phyloP scores from a whole-genome alignment of 495 filamentous ascomycete species.

The Glarea lozoyensis region DNA sequence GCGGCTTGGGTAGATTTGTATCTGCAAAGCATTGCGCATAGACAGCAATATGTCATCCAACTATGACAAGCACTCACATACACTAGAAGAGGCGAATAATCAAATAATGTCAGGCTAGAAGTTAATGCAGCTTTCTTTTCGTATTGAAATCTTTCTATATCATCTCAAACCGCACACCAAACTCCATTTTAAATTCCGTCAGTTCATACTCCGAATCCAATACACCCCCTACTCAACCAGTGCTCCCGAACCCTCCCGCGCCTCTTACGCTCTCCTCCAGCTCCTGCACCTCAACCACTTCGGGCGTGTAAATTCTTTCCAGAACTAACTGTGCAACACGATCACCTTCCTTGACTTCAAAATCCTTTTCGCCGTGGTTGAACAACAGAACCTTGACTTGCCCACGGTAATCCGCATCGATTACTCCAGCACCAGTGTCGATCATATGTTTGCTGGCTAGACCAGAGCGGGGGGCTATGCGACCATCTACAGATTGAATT shows the following conservation, averaged over 20 bases:
- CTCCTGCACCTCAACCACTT: conserved; percentile 77
- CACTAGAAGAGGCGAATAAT: too few species aligned
- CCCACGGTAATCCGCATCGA: conserved; percentile 95
- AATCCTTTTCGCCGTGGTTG: conserved; percentile 80
- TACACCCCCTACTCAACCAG: conserved; percentile 51
- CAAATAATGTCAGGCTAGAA: too few species aligned
- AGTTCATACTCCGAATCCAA: too few species aligned
- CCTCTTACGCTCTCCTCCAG: conserved; percentile 86
- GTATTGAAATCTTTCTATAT: too few species aligned
- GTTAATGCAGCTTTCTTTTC: too few species aligned
- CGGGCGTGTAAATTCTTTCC: conserved; percentile 88
- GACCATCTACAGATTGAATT: too few species aligned
- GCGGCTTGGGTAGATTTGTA: too few species aligned
- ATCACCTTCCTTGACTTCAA: conserved; percentile 75
- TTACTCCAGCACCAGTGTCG: conserved; percentile 89
- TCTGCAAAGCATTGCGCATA: too few species aligned
- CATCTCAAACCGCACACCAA: too few species aligned
- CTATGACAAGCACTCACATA: too few species aligned
- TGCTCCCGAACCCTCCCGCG: conserved; percentile 90
- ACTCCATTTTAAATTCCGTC: too few species aligned
- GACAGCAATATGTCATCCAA: not conserved
- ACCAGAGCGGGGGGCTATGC: conserved; percentile 84
- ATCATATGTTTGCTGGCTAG: conserved; percentile 91
- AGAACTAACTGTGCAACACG: conserved; percentile 88
- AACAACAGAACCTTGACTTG: conserved; percentile 90